Percentiles rank a stretch among this genome's conserved stretches.
These are phyloP conservation scores for Pythium angustatum DNA, from an alignment of 352 stramenopile species.

Conservation along the genomic window DNA sequence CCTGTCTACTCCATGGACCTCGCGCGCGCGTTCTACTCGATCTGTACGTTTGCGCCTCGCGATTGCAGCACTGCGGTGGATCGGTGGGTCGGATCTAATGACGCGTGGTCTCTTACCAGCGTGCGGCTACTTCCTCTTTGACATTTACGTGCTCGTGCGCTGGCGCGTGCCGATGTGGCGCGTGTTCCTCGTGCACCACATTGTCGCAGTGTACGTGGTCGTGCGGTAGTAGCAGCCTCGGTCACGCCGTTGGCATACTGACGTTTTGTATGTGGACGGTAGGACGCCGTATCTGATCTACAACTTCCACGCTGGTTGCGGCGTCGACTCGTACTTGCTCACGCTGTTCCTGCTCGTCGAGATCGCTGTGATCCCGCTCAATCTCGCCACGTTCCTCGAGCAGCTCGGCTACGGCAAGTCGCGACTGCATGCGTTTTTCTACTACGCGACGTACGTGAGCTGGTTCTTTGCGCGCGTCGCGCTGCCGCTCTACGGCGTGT, in stretches of 20 bases:
- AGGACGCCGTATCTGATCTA: slow-evolving; percentile 84
- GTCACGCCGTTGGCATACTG: not conserved
- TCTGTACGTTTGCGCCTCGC: slow-evolving; percentile 49
- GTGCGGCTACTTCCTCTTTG: slow-evolving; percentile 83
- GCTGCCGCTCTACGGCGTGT: slow-evolving; percentile 80
- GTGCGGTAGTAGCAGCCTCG: too few relatives aligned
- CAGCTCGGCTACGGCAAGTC: slow-evolving; percentile 73
- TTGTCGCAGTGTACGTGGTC: slow-evolving; percentile 70
- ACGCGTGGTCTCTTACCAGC: slow-evolving; percentile 33
- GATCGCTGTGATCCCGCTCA: slow-evolving; percentile 79
- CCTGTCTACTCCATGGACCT: slow-evolving; percentile 52
- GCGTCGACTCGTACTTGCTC: slow-evolving; percentile 76
- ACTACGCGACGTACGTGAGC: slow-evolving; percentile 72
- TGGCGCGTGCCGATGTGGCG: slow-evolving; percentile 76
- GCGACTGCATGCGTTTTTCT: slow-evolving; percentile 58
- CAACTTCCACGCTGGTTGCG: slow-evolving; percentile 73
- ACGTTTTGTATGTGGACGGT: not conserved
- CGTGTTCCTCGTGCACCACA: slow-evolving; percentile 81
- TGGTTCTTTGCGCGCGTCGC: slow-evolving; percentile 78
- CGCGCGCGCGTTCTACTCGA: slow-evolving; percentile 69
- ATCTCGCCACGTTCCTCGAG: slow-evolving; percentile 80
- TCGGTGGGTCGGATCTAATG: not conserved
- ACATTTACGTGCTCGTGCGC: slow-evolving; percentile 68
- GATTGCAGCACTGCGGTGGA: not conserved
- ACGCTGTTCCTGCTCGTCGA: slow-evolving; percentile 86